Evolutionary conservation across 805 yeast genomes (phyloP), one percentile per base, ranked within the genome.

Genomic region (Lachancea waltii): DNA sequence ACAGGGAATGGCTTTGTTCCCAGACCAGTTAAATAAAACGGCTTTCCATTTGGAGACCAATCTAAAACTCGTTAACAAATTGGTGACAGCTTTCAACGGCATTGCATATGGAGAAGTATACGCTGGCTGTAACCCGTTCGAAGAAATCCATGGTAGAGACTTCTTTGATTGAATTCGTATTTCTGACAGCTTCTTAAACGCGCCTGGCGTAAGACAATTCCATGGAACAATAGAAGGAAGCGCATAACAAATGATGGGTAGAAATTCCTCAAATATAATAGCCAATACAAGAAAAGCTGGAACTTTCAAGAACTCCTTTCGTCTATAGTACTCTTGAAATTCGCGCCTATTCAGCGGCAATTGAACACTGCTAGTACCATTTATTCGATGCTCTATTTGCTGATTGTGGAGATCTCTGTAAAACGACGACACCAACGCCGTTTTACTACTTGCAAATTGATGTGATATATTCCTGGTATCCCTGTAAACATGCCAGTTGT

Each of bases 171-270:
- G 7, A 4, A 26, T 27, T 8, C 25, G 31, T 51, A 40, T 38
- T 56, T 65, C 61, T 56, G 55, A 38, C 56, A 63, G 28, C 36
- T 59, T 66, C 14, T 51, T 47, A 15, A 52, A 51, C 5, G 57
- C 50, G 4, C 61, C 58, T 1, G 81, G 80, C 22, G 75, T 60
- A 7, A 73, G 62, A 53, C 82, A 77, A 8, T 81, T 76, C 60
- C 69, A 69, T 7, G 82, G 80, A 1, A 78, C 69, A 4, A 77
- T 50, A 44, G 71, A 73, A 0, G 84, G 84, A 35, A 75, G 51
- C 3, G 64, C 53, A 38, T 68, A 73, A 49, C 80, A 75, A 4
- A 78, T 44, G 1, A 73, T 15, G 0, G 81, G 79, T 0, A 81
- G 72, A 35, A 61, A 49, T 47, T 78, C 85, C 50, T 72, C 72